phyloP scores from a whole-genome alignment of 2,329 filamentous ascomycete species.

The Fusarium sp. region DNA sequence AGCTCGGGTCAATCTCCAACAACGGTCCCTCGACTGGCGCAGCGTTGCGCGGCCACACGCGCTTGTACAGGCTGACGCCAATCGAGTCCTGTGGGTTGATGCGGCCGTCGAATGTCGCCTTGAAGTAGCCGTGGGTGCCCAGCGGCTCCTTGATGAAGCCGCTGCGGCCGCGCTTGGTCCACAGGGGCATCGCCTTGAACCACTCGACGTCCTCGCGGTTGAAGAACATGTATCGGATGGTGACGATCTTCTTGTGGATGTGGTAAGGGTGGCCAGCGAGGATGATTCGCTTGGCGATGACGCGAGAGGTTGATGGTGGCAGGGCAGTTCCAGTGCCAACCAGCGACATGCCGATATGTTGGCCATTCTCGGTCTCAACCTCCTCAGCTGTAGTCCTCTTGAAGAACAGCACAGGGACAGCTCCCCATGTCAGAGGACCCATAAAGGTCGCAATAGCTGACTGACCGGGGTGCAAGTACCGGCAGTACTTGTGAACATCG shows the following conservation, averaged over 20 bases:
- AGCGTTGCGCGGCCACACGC: slow-evolving; percentile 82
- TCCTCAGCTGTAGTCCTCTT: slow-evolving; percentile 65
- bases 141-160: slow-evolving; percentile 95
- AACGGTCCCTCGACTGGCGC: slow-evolving; percentile 58
- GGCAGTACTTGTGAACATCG: slow-evolving; percentile 96
- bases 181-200: slow-evolving; percentile 97
- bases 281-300: slow-evolving; percentile 94
- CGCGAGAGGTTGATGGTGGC: slow-evolving; percentile 78
- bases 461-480: slow-evolving; percentile 90
- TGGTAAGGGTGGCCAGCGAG: slow-evolving; percentile 97
- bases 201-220: slow-evolving; percentile 93
- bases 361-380: slow-evolving; percentile 55
- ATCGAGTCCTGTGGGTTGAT: slow-evolving; percentile 97
- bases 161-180: slow-evolving; percentile 88
- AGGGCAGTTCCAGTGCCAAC: slow-evolving; percentile 90
- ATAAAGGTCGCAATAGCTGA: slow-evolving; percentile 91
- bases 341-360: slow-evolving; percentile 71
- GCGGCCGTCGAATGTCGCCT: slow-evolving; percentile 95
- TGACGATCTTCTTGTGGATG: slow-evolving; percentile 98
- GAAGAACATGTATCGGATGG: slow-evolving; percentile 99
- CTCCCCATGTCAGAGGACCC: slow-evolving; percentile 91
- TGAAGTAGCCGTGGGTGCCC: slow-evolving; percentile 99
- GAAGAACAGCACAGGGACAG: slow-evolving; percentile 91
- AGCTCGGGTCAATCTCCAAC: slow-evolving; percentile 49
- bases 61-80: slow-evolving; percentile 89